Base-by-base conservation (phyloP, 768 basidiomycete species). In the Psilocybe subaeruginosa region DNA sequence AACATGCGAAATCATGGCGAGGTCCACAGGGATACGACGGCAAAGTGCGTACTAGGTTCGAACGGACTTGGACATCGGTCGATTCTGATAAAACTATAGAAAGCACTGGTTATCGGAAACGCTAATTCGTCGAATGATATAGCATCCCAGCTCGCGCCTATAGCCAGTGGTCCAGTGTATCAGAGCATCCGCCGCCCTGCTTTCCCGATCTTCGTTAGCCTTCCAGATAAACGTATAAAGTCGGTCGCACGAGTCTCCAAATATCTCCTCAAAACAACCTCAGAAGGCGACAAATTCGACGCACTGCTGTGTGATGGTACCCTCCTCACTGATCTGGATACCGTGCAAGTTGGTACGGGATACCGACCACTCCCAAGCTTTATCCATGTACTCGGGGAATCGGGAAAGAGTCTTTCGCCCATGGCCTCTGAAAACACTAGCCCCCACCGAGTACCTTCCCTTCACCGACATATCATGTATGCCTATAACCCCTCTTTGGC, bases 101-200 rank as follows among this genome's bases (percentile, higher is more conserved):
- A 77, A 16, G 73, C 77, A 19, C 73, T 83, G 0, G 74, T 85
- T 14, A 69, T 85, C 3, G 84, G 80, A 9, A 84, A 84, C 19
- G 83, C 80, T n/a, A 82, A 84, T 54, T 84, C 83, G 1, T 74
- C 77, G 37, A 85, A 85, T 63, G 84, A 85, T 51, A 80, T 85
- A 39, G 80, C 80, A 1, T 76, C 79, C 1, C 82, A 83, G 41
- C 72, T 84, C 0, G 75, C 74, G 0, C 59, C 74, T 0, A 69
- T 82, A 9, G 76, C 76, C 0, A 62, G 70, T 41, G 61, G 70
- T 1, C 82, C 83, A 3, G 74, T 84, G 0, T 80, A 79, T 62
- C 80, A 83, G 48, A 82, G 79, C 12, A 75, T 78, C 29, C 80
- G 83, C 2, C 76, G 79, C 0, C 71, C 75, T 8, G 74, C 76